Conservation (phyloP, 257 asterid species). For the Sherardia arvensis region DNA sequence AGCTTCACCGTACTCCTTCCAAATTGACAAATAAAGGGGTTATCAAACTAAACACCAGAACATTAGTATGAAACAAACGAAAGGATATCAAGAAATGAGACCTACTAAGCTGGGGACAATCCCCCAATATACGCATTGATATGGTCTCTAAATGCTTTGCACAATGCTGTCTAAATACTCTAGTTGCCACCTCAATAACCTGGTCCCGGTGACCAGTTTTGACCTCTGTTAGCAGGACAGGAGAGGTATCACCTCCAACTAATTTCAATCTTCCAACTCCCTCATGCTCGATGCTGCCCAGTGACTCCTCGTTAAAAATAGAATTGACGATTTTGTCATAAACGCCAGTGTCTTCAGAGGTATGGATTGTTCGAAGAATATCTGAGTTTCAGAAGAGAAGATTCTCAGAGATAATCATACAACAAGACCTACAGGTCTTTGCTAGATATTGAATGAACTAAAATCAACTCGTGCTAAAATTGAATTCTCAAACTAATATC, state of each 20-base stretch:
- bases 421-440: neutral
- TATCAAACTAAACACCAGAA: slow-evolving; percentile 11
- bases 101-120: slow-evolving; percentile 51
- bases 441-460: neutral
- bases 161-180: slow-evolving; percentile 65
- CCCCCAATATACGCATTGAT: slow-evolving; percentile 68
- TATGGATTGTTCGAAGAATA: slow-evolving; percentile 66
- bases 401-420: slow-evolving; percentile 10
- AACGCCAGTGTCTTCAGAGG: slow-evolving; percentile 64
- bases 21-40: slow-evolving; percentile 10
- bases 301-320: slow-evolving; percentile 61
- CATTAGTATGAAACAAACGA: slow-evolving; percentile 1
- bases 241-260: slow-evolving; percentile 44
- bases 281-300: slow-evolving; percentile 39
- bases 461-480: neutral
- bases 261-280: slow-evolving; percentile 48
- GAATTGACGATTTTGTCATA: slow-evolving; percentile 75
- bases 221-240: slow-evolving; percentile 43
- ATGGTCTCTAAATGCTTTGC: slow-evolving; percentile 83
- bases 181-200: slow-evolving; percentile 50
- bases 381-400: slow-evolving; percentile 37
- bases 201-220: slow-evolving; percentile 62
- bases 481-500: neutral
- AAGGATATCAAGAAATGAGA: slow-evolving; percentile 13
- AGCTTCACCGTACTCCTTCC: slow-evolving; percentile 62